Evolutionary conservation across 192 early-diverging fungal species (phyloP).

Genomic region (Radiomyces spectabilis): DNA sequence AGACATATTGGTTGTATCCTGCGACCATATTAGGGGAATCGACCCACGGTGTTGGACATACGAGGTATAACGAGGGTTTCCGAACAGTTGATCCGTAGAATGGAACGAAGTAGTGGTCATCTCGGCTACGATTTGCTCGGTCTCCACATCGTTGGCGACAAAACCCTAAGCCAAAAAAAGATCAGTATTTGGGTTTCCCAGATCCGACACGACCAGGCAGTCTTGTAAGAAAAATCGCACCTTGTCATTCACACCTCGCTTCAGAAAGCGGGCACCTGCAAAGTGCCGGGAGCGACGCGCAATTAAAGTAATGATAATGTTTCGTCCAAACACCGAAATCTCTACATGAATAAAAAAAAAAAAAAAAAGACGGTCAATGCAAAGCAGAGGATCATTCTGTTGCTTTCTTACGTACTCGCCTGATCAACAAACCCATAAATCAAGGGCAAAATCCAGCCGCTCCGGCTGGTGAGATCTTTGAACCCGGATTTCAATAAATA

Average conservation of each 20-base stretch:
- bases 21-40: constrained; percentile 94
- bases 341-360: constrained; percentile 35
- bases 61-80: constrained; percentile 76
- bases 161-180: constrained; percentile 55
- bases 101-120: constrained; percentile 86
- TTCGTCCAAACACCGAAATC: constrained; percentile 86
- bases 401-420: constrained; percentile 50
- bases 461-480: constrained; percentile 52
- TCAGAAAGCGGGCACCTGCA: constrained; percentile 94
- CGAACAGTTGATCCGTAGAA: constrained; percentile 40
- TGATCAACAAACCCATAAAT: constrained; percentile 99
- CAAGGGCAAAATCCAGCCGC: constrained; percentile 71
- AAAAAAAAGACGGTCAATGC: neutral
- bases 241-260: constrained; percentile 89
- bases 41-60: constrained; percentile 97
- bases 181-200: neutral
- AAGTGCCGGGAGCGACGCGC: constrained; percentile 89
- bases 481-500: constrained; percentile 63
- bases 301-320: constrained; percentile 88
- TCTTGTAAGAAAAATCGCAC: constrained; percentile 22
- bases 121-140: constrained; percentile 95
- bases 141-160: constrained; percentile 98
- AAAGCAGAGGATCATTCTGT: neutral
- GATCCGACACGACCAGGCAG: neutral
- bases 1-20: constrained; percentile 85